Percentiles rank a stretch among this genome's conserved stretches.
Conservation (phyloP, 371 early-diverging fungal genomes). For the Mucor plumbeus region DNA sequence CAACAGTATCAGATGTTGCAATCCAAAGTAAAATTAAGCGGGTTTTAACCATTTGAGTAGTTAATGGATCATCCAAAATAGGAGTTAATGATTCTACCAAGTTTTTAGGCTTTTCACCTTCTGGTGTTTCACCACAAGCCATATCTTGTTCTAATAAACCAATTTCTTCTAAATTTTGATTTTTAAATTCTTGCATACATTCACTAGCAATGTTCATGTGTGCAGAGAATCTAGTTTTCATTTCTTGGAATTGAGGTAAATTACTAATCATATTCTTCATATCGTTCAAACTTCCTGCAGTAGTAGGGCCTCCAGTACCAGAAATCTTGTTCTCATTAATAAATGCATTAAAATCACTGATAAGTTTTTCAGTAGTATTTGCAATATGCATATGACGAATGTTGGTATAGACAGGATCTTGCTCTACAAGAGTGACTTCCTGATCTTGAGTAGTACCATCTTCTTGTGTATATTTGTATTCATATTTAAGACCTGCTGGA, state of each 20-base stretch:
- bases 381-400: conserved; percentile 95
- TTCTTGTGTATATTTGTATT: conserved; percentile 64
- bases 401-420: conserved; percentile 77
- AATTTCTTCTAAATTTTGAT: conserved; percentile 71
- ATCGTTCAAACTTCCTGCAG: conserved; percentile 74
- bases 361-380: conserved; percentile 83
- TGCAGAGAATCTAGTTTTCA: conserved; percentile 87
- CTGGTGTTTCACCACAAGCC: conserved; percentile 87
- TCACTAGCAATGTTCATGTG: conserved; percentile 93
- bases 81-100: conserved; percentile 84
- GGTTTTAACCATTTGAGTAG: conserved; percentile 78
- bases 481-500: conserved; percentile 64
- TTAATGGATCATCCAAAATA: conserved; percentile 75
- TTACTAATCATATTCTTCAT: conserved; percentile 90
- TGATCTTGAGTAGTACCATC: conserved; percentile 57
- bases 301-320: conserved; percentile 53
- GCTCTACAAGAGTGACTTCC: conserved; percentile 70
- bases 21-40: conserved; percentile 88
- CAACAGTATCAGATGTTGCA: conserved; percentile 69
- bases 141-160: conserved; percentile 88
- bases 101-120: conserved; percentile 77
- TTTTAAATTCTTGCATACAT: conserved; percentile 81
- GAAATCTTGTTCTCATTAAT: conserved; percentile 61
- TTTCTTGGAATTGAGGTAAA: conserved; percentile 92
- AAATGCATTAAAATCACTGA: conserved; percentile 83